Base-by-base conservation (phyloP, 257 asterid species). In the Anisodus acutangulus region DNA sequence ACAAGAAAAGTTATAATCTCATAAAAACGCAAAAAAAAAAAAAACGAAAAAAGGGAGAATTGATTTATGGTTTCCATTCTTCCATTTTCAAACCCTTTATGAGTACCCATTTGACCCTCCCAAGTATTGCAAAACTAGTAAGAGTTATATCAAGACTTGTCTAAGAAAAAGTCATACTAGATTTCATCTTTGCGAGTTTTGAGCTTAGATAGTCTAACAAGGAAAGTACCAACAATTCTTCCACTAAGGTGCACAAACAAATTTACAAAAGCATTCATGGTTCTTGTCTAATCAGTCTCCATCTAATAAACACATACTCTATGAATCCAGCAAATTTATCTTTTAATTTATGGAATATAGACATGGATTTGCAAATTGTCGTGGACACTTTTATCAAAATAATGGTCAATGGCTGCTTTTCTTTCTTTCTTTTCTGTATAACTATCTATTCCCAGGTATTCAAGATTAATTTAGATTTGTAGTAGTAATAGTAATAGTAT, bases 231-330 rank as follows among this genome's bases (percentile, higher is more conserved):
- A 54, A 54, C 17, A 54, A 54, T 54, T 54, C 17, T 54, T 54
- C 59, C 59, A 54, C 62, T 55, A 55, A 55, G 62, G 8, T 15
- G 8, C 62, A 55, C 62, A 13, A 55, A 55, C 62, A 55, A 0
- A 55, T 55, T 55, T 55, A 55, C 78, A 69, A 69, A 69, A 69
- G 11, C 13, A 69, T 69, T 69, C 54, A 69, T 69, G 78, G 78
- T 39, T 69, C 35, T 69, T 69, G 78, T 69, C 78, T 39, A 39
- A 2, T 69, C 54, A 3, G 78, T 69, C 78, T 68, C 78, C 78
- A 67, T 67, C 49, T 13, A 12, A 35, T 35, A 66, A 4, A 15
- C 15, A 35, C 16, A 31, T 17, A 0, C 35, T 60, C 47, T 35
- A n/a, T 35, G 10, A 66, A 6, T 66, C 47, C 37, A 35, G 54